Evolutionary conservation across 2,329 filamentous ascomycete species (phyloP), one percentile per base, ranked within the genome.

Genomic region (Karstenula rhodostoma): DNA sequence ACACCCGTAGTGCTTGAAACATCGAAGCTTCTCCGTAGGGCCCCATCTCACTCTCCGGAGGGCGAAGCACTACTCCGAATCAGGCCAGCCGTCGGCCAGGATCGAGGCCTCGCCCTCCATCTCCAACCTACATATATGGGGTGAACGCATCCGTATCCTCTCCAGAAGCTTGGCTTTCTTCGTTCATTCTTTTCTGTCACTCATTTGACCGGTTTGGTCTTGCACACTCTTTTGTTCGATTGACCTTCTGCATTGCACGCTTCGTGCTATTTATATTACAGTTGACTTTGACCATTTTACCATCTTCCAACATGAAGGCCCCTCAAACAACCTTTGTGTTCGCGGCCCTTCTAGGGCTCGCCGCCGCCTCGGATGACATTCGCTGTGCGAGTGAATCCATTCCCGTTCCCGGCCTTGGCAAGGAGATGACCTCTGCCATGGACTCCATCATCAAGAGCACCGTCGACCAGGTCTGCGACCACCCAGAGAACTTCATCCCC

Each of bases 21-120:
- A 35, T 55, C 52, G 40, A 55, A 46, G 37, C 52, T 46, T 55
- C 40, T 55, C 52, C 52, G 52, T 55, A 55, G 52, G 42, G 40
- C 42, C n/a, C 33, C 27, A 53, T 53, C 50, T 44, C 42, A 46
- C 42, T 35, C 42, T 46, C 51, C 51, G 40, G 42, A n/a, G 23
- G 52, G 52, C 52, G 40, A 46, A 55, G 52, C 42, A 46, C 52
- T 55, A 46, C 42, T 33, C 40, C 52, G 29, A 47, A 32, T 37
- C 52, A 55, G 52, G 52, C 42, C 52, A 32, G 23, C 52, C 52
- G 25, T 46, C 42, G 42, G 40, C 42, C 52, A 55, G 51, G 51
- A 54, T 46, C 51, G 40, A 54, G 23, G 35, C 25, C 40, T 55
- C 25, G 29, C 51, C 29, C 27, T 43, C 37, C n/a, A 25, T 25